Percentiles rank a stretch among this genome's conserved stretches.
phyloP scores from a whole-genome alignment of 345 rosid species.

The Tarenaya hassleriana region DNA sequence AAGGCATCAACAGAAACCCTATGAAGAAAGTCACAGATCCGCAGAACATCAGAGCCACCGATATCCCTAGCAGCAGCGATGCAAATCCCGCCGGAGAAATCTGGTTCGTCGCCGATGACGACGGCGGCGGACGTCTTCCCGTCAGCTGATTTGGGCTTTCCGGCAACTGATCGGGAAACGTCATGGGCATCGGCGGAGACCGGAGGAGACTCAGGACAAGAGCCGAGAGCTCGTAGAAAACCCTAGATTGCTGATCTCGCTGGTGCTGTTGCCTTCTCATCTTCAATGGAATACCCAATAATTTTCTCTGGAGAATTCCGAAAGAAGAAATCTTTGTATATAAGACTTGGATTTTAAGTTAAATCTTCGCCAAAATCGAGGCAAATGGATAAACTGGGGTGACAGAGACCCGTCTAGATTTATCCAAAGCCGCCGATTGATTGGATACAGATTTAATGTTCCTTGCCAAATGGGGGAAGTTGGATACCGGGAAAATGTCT shows the following conservation, averaged over 20 bases:
- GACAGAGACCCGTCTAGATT: too few species aligned
- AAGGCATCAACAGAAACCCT: constrained; percentile 90
- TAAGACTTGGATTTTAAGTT: constrained; percentile 13
- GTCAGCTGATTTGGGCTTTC: constrained; percentile 13
- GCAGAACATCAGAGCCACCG: too few species aligned
- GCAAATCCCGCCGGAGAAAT: constrained; percentile 83
- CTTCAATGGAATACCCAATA: too few species aligned
- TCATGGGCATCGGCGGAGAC: constrained; percentile 52
- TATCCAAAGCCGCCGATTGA: too few species aligned
- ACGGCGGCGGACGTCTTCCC: constrained; percentile 5
- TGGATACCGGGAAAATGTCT: constrained; percentile 14
- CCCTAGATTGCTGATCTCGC: constrained; percentile 49
- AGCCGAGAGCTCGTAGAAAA: constrained; percentile 57
- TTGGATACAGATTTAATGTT: too few species aligned
- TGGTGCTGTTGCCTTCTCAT: constrained; percentile 43
- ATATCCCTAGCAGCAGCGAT: constrained; percentile 68
- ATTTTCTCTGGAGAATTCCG: too few species aligned
- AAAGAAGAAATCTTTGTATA: too few species aligned
- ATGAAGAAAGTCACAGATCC: too few species aligned
- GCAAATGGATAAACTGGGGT: too few species aligned
- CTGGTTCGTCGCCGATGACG: constrained; percentile 28
- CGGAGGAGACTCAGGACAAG: constrained; percentile 61
- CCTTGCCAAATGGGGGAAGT: constrained; percentile 13
- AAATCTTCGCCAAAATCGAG: too few species aligned
- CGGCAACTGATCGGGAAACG: constrained; percentile 37